Conservation (phyloP, 805 yeast genomes). For the Saccharomycopsis fibuligera region DNA sequence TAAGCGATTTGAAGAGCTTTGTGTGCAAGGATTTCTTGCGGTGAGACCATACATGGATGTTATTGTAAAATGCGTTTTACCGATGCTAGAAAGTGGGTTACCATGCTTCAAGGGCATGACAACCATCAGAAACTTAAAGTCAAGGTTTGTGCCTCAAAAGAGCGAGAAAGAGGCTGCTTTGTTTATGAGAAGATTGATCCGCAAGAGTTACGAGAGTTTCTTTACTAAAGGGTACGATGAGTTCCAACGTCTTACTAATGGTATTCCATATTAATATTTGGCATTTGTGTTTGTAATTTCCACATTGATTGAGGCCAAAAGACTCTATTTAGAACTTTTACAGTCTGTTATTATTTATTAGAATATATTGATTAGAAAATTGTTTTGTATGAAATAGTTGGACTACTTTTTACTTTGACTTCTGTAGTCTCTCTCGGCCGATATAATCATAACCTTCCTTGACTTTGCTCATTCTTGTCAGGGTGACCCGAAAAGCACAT, state of each 20-base stretch:
- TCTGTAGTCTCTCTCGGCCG: no score
- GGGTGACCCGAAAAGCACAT: no score
- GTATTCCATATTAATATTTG: slow-evolving; percentile 77
- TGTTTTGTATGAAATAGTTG: no score
- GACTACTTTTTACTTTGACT: no score
- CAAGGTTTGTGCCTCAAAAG: slow-evolving; percentile 75
- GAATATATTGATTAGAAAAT: no score
- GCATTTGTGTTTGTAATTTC: not conserved
- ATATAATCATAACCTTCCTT: no score
- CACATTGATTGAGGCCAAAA: not conserved
- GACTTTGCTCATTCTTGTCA: no score
- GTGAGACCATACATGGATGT: slow-evolving; percentile 84
- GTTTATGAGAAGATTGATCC: slow-evolving; percentile 68
- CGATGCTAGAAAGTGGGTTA: slow-evolving; percentile 92
- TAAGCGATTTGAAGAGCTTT: slow-evolving; percentile 89
- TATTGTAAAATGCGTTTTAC: slow-evolving; percentile 76
- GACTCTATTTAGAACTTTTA: no score
- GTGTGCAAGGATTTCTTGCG: slow-evolving; percentile 86
- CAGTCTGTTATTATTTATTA: no score
- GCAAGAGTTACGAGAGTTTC: slow-evolving; percentile 76
- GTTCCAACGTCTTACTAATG: slow-evolving; percentile 93
- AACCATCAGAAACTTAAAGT: slow-evolving; percentile 71
- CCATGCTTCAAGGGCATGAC: slow-evolving; percentile 87
- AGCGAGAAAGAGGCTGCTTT: slow-evolving; percentile 80
- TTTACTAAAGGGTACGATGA: slow-evolving; percentile 96